Evolutionary conservation across 768 basidiomycete species (phyloP), one percentile per base, ranked within the genome.

Genomic region (Peribolospora baueri): DNA sequence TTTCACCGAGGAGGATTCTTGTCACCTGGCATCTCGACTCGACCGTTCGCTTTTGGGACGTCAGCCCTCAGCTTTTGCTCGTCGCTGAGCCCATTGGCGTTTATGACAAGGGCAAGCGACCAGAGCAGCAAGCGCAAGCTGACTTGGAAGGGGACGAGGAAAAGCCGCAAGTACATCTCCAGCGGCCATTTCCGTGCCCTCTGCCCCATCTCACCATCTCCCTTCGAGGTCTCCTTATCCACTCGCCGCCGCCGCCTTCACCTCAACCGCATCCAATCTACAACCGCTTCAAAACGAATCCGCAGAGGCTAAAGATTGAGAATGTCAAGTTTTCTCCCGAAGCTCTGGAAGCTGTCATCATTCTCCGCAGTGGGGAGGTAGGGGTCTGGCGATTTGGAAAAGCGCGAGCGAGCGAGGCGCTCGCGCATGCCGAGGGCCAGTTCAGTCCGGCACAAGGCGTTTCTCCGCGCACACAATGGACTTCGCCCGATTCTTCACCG

Each of bases 31-130:
- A 82, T 62, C 67, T 68, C 7, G 78, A 86, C 63, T 69, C 78
- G 14, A 74, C 73, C 4, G 67, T 88, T 14, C 75, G 74, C 54
- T 82, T 88, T 65, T 76, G 77, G 59, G 85, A 91, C 65, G 66
- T 79, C 46, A 84, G 82, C 54, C 73, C 77, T 4, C 78, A 81
- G 39, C 70, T 85, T 2, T 68, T 84, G 3, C 68, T 75, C 5
- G 70, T 72, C 3, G 69, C 70, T 45, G 43, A 7, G 13, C 13
- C 43, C 1, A 45, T 45, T 13, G 8, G 8, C 43, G 43, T 45
- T 45, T 25, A 25, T 25, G 25, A 25, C 25, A 25, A 25, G 25
- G 25, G 25, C 25, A 25, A 25, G 25, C 25, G 25, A 25, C 25
- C 25, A 25, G 25, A 25, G 25, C 25, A 25, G 25, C 25, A 25